These are phyloP conservation scores for Populus trichocarpa DNA, from an alignment of 441 rosid genomes.

Conservation along the genomic window DNA sequence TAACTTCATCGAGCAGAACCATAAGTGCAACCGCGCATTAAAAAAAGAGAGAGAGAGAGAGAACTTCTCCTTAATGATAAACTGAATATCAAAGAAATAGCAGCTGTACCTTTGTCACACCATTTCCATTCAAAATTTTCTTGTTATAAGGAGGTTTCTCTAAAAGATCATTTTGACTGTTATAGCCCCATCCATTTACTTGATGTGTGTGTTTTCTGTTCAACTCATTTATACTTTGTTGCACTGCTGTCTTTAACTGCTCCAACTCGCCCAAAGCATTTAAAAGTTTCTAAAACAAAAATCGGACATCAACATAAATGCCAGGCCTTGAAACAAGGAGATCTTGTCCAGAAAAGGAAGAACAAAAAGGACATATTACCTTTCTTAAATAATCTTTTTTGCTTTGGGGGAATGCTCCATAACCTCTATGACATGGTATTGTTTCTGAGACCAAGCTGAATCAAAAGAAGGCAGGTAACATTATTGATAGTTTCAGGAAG, in stretches of 20 bases:
- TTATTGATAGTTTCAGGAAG: not conserved
- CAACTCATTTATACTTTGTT: constrained; percentile 52
- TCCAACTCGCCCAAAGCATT: constrained; percentile 81
- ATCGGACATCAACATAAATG: constrained; percentile 11
- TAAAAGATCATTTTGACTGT: constrained; percentile 33
- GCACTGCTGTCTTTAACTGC: constrained; percentile 77
- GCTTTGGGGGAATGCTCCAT: constrained; percentile 44
- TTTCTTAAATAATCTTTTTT: constrained; percentile 57
- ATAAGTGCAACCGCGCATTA: not conserved
- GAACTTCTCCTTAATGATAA: not conserved
- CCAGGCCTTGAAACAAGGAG: constrained; percentile 23
- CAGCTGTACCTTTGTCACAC: constrained; percentile 49
- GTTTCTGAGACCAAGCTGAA: constrained; percentile 91
- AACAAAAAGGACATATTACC: constrained; percentile 30
- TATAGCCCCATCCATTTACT: constrained; percentile 30
- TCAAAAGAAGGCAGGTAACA: constrained; percentile 23
- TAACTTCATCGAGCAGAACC: not conserved
- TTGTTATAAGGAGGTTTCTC: constrained; percentile 48
- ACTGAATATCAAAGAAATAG: constrained; percentile 9
- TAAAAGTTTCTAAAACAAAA: constrained; percentile 55
- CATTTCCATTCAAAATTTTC: constrained; percentile 37
- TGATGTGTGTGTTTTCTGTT: constrained; percentile 44
- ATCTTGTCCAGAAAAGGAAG: not conserved
- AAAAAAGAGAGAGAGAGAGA: not conserved
- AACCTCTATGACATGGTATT: constrained; percentile 87